phyloP scores from a whole-genome alignment of 1,139 yeast species.

The Debaryomyces subglobosus region DNA sequence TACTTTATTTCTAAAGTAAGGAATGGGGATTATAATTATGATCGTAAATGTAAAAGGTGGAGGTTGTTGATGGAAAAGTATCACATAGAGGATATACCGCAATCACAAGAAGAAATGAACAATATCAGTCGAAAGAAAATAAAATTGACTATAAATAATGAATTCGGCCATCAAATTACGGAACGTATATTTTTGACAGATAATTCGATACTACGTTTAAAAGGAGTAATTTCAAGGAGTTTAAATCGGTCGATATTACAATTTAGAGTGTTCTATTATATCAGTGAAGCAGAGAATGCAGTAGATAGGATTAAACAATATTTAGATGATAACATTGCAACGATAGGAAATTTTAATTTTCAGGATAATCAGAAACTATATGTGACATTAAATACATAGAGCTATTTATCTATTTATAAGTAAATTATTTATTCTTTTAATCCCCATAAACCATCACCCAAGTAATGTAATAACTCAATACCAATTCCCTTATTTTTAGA shows the following conservation, averaged over 20 bases:
- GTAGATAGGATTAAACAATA: conserved; percentile 14
- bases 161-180: conserved; percentile 4
- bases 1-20: conserved; percentile 61
- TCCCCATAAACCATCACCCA: conserved; percentile 91
- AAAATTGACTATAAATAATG: conserved; percentile 15
- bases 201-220: conserved; percentile 32
- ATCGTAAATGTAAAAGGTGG: conserved; percentile 30
- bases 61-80: conserved; percentile 27
- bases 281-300: conserved; percentile 17
- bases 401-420: neutral
- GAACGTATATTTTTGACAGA: conserved; percentile 25
- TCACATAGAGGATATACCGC: conserved; percentile 14
- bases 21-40: conserved; percentile 29
- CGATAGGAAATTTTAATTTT: conserved; percentile 39
- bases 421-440: conserved; percentile 34
- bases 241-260: conserved; percentile 19
- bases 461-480: conserved; percentile 78
- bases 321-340: conserved; percentile 37
- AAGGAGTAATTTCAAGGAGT: conserved; percentile 26
- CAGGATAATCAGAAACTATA: conserved; percentile 28
- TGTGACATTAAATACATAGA: conserved; percentile 14
- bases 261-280: conserved; percentile 21
- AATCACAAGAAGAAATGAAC: neutral
- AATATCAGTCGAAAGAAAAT: conserved; percentile 14
- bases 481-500: conserved; percentile 86